Conservation (phyloP, 2,329 filamentous ascomycete species). For the Madurella mycetomatis region DNA sequence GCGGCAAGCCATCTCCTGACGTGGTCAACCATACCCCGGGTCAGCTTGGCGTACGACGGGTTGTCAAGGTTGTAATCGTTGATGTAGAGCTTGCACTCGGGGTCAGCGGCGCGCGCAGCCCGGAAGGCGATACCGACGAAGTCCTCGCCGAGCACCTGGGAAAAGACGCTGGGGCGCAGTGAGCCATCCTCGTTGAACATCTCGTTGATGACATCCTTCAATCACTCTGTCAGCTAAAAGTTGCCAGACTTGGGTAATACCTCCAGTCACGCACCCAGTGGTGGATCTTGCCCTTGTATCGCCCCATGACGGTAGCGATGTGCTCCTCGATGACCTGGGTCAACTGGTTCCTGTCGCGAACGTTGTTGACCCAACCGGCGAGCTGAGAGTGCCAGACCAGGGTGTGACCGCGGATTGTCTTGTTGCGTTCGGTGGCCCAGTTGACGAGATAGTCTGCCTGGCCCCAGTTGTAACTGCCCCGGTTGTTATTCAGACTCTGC, state of each 20-base stretch:
- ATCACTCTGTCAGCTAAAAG: slow-evolving; percentile 10
- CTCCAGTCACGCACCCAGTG: slow-evolving; percentile 40
- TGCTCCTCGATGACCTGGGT: slow-evolving; percentile 56
- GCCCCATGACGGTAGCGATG: slow-evolving; percentile 51
- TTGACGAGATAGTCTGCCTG: slow-evolving; percentile 57
- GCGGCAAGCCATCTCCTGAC: slow-evolving; percentile 60
- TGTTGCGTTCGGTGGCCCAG: slow-evolving; percentile 52
- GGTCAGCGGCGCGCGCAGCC: slow-evolving; percentile 62
- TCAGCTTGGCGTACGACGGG: slow-evolving; percentile 53
- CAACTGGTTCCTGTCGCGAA: slow-evolving; percentile 49
- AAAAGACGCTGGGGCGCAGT: slow-evolving; percentile 60
- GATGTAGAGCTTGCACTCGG: slow-evolving; percentile 66
- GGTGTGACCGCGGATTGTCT: slow-evolving; percentile 61
- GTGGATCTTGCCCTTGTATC: slow-evolving; percentile 60
- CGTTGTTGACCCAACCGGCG: slow-evolving; percentile 54
- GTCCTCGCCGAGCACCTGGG: slow-evolving; percentile 62
- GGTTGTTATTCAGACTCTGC: slow-evolving; percentile 50
- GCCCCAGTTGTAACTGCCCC: slow-evolving; percentile 51
- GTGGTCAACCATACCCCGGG: slow-evolving; percentile 48
- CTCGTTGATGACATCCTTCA: slow-evolving; percentile 60
- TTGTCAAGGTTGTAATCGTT: slow-evolving; percentile 69
- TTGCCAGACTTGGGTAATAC: background rate
- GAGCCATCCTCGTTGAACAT: slow-evolving; percentile 59
- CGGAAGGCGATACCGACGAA: slow-evolving; percentile 68
- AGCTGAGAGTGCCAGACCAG: slow-evolving; percentile 62